Evolutionary conservation across 257 asterid species (phyloP).

Genomic region (Plantago elongata): DNA sequence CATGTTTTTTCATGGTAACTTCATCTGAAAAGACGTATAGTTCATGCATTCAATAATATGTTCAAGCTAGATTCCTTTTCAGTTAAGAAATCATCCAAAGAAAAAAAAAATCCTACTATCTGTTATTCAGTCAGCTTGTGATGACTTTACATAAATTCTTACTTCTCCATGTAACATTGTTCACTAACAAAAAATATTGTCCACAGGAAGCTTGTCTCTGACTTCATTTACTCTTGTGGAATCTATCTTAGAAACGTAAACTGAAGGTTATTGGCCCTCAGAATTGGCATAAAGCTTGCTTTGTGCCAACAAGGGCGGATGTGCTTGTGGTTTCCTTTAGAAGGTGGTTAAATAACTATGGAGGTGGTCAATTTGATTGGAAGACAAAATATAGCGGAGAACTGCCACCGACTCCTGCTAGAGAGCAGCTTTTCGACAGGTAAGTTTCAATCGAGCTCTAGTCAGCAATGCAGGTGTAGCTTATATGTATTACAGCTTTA

Average conservation of each 20-base stretch:
- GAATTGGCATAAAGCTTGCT: conserved; percentile 72
- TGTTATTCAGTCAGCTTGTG: too few relatives aligned
- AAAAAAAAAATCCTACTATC: too few relatives aligned
- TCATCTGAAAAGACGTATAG: too few relatives aligned
- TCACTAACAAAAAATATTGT: not conserved
- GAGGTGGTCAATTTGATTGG: conserved; percentile 66
- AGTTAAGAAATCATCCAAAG: too few relatives aligned
- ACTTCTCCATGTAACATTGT: too few relatives aligned
- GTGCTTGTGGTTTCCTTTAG: conserved; percentile 53
- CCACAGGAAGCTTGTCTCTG: not conserved
- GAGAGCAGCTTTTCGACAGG: conserved; percentile 76
- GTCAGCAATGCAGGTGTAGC: too few relatives aligned
- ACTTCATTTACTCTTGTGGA: not conserved
- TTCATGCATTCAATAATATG: too few relatives aligned
- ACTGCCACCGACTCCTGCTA: conserved; percentile 70
- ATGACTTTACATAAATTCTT: too few relatives aligned
- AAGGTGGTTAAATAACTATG: conserved; percentile 71
- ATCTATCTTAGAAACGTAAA: conserved; percentile 54
- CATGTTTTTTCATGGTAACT: not conserved
- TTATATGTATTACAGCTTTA: too few relatives aligned
- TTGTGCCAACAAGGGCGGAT: conserved; percentile 73
- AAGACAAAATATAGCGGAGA: conserved; percentile 40
- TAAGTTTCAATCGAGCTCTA: conserved; percentile 13
- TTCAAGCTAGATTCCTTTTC: too few relatives aligned
- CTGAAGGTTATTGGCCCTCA: conserved; percentile 43